Conservation (phyloP, 768 basidiomycete genomes). For the Rhizopogon salebrosus region DNA sequence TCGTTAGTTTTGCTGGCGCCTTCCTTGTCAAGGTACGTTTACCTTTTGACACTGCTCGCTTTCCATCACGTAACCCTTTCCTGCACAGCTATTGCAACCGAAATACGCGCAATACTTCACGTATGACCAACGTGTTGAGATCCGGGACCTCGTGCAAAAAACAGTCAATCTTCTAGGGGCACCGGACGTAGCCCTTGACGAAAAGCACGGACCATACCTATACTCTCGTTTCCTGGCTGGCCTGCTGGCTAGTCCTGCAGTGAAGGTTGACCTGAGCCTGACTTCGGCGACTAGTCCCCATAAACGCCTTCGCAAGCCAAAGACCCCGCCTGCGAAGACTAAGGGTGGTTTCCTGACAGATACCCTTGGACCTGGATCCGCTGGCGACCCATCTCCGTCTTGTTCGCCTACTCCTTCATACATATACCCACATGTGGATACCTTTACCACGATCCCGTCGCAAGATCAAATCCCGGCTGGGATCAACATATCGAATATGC, state of each 20-base stretch:
- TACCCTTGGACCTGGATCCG: slow-evolving; percentile 19
- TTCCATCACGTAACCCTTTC: not conserved
- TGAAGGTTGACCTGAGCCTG: not conserved
- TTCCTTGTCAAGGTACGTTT: slow-evolving; percentile 70
- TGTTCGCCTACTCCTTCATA: slow-evolving; percentile 18
- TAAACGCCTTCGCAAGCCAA: not conserved
- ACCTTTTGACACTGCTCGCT: not conserved
- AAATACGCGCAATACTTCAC: slow-evolving; percentile 62
- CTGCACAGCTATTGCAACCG: slow-evolving; percentile 64
- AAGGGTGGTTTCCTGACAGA: not conserved
- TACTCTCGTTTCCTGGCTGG: slow-evolving; percentile 77
- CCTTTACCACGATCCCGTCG: not conserved
- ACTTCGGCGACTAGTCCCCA: not conserved
- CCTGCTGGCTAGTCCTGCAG: slow-evolving; percentile 44
- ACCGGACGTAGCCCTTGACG: slow-evolving; percentile 71
- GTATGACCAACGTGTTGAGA: slow-evolving; percentile 52
- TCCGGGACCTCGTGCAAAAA: slow-evolving; percentile 57
- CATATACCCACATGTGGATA: not conserved
- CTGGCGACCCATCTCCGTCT: slow-evolving; percentile 35
- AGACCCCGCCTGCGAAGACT: not conserved
- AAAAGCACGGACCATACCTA: slow-evolving; percentile 74
- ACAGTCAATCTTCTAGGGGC: slow-evolving; percentile 65
- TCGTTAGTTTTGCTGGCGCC: slow-evolving; percentile 75
- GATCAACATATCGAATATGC: slow-evolving; percentile 22
- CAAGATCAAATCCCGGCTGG: not conserved